These are phyloP conservation scores for Linnemannia elongata DNA, from an alignment of 192 early-diverging fungal species.

Conservation along the genomic window DNA sequence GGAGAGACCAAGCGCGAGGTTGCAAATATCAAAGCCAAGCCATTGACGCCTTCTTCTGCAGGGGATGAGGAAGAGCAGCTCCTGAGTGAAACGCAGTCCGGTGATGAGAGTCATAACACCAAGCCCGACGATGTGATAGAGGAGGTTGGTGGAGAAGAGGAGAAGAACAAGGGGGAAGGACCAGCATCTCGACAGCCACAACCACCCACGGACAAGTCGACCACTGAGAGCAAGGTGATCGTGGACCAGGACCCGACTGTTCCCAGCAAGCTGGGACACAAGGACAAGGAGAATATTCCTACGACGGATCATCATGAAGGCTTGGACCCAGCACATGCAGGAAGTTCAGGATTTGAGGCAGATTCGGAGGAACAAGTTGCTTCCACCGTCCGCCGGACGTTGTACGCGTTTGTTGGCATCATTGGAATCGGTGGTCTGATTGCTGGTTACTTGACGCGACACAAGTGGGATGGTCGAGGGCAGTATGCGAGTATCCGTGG, in stretches of 20 bases:
- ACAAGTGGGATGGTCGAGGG: slow-evolving; percentile 29
- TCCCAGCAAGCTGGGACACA: neutral
- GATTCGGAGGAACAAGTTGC: slow-evolving; percentile 15
- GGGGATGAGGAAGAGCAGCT: slow-evolving; percentile 12
- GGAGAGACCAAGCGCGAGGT: slow-evolving; percentile 62
- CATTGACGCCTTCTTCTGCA: neutral
- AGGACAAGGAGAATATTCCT: neutral
- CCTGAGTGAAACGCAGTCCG: slow-evolving; percentile 1
- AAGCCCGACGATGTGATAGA: neutral
- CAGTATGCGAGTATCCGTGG: slow-evolving; percentile 14
- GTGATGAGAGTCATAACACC: neutral
- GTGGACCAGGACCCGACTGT: slow-evolving; percentile 14
- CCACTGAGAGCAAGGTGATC: slow-evolving; percentile 12
- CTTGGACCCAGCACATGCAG: neutral
- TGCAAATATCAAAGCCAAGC: neutral
- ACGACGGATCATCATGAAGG: too few species aligned
- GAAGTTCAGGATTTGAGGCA: neutral
- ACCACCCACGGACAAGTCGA: neutral
- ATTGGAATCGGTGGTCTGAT: slow-evolving; percentile 20
- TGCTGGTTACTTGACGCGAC: slow-evolving; percentile 17
- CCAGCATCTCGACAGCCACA: neutral
- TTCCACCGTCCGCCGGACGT: neutral
- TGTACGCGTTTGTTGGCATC: slow-evolving; percentile 28
- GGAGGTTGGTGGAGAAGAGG: neutral
- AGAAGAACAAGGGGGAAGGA: neutral